These are phyloP conservation scores for Rubroboletus satanas DNA, from an alignment of 768 basidiomycete genomes.

Conservation along the genomic window DNA sequence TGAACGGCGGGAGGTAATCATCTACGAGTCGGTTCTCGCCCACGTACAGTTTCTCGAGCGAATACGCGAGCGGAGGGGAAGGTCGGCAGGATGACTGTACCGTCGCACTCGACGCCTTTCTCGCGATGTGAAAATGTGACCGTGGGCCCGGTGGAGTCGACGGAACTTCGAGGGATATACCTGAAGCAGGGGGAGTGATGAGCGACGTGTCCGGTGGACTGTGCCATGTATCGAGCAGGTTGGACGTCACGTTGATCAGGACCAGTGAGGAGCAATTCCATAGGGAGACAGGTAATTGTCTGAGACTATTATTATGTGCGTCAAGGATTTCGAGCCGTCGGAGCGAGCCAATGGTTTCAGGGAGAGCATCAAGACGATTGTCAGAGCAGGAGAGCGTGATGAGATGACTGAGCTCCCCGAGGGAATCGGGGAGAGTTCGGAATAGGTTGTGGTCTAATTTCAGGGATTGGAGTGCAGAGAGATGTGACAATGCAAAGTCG, in stretches of 20 bases:
- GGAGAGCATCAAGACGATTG: constrained; percentile 78
- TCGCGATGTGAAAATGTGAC: constrained; percentile 21
- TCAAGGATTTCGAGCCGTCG: constrained; percentile 74
- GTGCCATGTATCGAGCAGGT: constrained; percentile 71
- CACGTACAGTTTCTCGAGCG: constrained; percentile 76
- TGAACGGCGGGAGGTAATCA: constrained; percentile 70
- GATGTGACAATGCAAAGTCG: constrained; percentile 64
- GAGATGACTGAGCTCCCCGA: constrained; percentile 71
- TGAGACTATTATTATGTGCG: constrained; percentile 87
- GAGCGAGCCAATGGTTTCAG: constrained; percentile 69
- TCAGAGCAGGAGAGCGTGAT: constrained; percentile 82
- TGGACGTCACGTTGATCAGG: constrained; percentile 84
- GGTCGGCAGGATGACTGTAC: constrained; percentile 29
- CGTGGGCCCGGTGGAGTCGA: constrained; percentile 9
- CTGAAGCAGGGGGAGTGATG: constrained; percentile 19
- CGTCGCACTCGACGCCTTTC: constrained; percentile 35
- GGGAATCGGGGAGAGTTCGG: constrained; percentile 74
- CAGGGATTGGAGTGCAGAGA: constrained; percentile 67
- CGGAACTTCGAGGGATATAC: constrained; percentile 22
- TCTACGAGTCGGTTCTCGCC: constrained; percentile 88
- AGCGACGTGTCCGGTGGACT: constrained; percentile 48
- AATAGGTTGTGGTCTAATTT: constrained; percentile 86
- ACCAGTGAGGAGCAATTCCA: constrained; percentile 80
- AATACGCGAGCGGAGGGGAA: constrained; percentile 60
- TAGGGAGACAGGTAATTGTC: constrained; percentile 65